Evolutionary conservation across 495 filamentous ascomycete species (phyloP), one percentile per base, ranked within the genome.

Genomic region (Aspergillus funiculosus): DNA sequence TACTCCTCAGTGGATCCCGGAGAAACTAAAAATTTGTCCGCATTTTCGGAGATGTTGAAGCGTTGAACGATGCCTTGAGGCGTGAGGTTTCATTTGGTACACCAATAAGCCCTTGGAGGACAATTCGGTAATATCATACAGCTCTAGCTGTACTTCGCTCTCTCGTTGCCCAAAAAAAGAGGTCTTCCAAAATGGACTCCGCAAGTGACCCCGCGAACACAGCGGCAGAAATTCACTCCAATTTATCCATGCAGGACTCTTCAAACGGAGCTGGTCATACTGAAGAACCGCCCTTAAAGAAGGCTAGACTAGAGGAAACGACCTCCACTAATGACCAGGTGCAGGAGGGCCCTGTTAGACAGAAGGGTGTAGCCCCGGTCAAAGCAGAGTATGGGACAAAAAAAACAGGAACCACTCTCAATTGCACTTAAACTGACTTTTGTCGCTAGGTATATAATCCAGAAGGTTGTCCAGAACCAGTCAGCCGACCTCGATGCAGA

Each of bases 361-460:
- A 71, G 31, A 78, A 78, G 57, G 91, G 90, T 22, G 74, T 91
- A 47, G 88, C 88, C 24, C 77, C 81, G 1, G 82, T 98, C 57
- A 95, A 95, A 63, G 56, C 77, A 46, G 90, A 96, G 86, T 95
- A 66, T 61, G 79, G 65, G 10, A 31, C 21, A 30, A 7, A 24
- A 18, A 11, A 18, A 5, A 26, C 3, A n/a, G n/a, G n/a, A n/a
- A n/a, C n/a, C n/a, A n/a, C 20, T 17, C 13, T n/a, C 32, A 25
- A 20, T 28, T 36, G 19, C n/a, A 37, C 46, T 4, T n/a, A 27
- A 30, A 38, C 46, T 42, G 35, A 56, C 47, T 50, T n/a, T n/a
- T 34, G 14, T 21, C 17, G 4, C 17, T 54, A 86, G 83, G 54
- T 87, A 75, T 59, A 72, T 84, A 34, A 66, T 86, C 38, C 51